phyloP scores from a whole-genome alignment of 371 early-diverging fungal genomes.

The Mucor sp. region DNA sequence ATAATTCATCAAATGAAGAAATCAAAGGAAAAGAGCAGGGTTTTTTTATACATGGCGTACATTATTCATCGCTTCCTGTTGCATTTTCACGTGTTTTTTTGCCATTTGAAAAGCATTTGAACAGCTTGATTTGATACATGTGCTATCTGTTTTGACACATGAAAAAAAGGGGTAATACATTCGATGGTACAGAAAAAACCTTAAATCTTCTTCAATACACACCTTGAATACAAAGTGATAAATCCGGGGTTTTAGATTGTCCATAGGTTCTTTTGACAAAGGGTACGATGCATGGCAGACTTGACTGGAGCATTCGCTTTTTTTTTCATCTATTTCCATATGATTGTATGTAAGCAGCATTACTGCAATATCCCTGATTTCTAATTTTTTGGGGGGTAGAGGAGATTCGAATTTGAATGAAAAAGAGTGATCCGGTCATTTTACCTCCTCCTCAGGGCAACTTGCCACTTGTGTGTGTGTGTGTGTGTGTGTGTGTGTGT shows the following conservation, averaged over 20 bases:
- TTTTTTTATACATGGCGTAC: not conserved
- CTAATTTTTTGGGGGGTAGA: not conserved
- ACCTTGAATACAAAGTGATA: not conserved
- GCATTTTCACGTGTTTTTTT: not conserved
- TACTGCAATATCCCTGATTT: not conserved
- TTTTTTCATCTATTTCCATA: no score
- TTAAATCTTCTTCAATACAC: not conserved
- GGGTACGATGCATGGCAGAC: no score
- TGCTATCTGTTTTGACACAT: not conserved
- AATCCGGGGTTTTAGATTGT: no score
- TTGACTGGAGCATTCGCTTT: no score
- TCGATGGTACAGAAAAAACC: not conserved
- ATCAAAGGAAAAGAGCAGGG: not conserved
- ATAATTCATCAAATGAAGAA: constrained; percentile 9
- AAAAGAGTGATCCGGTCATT: not conserved
- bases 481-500: no score
- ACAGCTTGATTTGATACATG: not conserved
- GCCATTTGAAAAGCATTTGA: not conserved
- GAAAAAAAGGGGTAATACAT: not conserved
- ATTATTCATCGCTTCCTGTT: not conserved
- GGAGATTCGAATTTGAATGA: not conserved
- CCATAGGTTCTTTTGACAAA: no score
- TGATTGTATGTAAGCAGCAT: not conserved
- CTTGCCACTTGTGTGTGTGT: no score
- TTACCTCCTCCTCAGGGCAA: not conserved